Conservation (phyloP, 305 asterid genomes). For the Fraxinus ornus region DNA sequence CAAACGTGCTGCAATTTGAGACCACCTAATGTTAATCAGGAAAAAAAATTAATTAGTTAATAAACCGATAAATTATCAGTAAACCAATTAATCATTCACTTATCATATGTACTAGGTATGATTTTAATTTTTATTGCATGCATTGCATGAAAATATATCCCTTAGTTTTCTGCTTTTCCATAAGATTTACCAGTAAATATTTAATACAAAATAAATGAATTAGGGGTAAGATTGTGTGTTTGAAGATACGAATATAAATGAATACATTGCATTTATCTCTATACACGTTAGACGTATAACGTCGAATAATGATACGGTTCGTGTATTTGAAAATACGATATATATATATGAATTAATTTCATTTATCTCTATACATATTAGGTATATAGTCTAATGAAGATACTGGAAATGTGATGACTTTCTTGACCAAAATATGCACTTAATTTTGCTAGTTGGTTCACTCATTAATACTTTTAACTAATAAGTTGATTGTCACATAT, state of each 20-base stretch:
- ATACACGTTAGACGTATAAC: background rate
- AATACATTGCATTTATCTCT: background rate
- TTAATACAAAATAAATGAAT: background rate
- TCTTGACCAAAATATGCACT: background rate
- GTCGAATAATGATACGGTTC: background rate
- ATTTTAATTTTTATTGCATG: constrained; percentile 1
- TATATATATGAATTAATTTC: no score
- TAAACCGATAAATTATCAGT: background rate
- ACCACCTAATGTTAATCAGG: constrained; percentile 42
- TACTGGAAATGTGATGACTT: background rate
- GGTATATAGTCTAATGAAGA: background rate
- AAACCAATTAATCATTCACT: background rate
- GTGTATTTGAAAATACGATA: background rate
- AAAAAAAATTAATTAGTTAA: background rate
- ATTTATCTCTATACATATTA: background rate
- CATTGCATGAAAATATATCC: constrained; percentile 19
- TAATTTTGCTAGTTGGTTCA: background rate
- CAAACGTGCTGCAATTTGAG: constrained; percentile 64
- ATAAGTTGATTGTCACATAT: background rate
- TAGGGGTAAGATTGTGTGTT: background rate
- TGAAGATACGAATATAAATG: background rate
- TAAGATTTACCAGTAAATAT: background rate
- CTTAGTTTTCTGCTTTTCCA: background rate
- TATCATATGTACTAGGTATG: background rate
- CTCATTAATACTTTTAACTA: background rate